A percentile compares a stretch with the other conserved stretches of the same genome.
Evolutionary conservation across 148 eudicot genomes (phyloP).

Genomic region (Simmondsia chinensis): DNA sequence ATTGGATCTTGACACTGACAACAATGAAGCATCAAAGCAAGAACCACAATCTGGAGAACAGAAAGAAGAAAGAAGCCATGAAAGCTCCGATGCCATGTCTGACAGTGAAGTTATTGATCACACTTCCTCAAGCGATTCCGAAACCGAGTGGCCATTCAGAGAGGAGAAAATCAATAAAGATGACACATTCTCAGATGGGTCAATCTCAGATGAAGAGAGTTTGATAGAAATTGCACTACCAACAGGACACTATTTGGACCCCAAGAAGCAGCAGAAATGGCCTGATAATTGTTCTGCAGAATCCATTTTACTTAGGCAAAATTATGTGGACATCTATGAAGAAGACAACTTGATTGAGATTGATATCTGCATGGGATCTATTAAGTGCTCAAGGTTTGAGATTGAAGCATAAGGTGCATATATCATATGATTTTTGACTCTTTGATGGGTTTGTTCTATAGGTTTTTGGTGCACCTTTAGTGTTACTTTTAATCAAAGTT

Average conservation of each 20-base stretch:
- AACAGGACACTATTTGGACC: conserved; percentile 42
- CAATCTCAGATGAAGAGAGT: conserved; percentile 89
- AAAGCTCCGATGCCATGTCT: conserved; percentile 28
- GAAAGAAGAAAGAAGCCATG: conserved; percentile 2
- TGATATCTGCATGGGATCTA: conserved; percentile 77
- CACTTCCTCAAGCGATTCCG: conserved; percentile 35
- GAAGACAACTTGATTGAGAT: conserved; percentile 88
- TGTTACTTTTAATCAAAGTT: no score
- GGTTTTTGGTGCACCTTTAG: no score
- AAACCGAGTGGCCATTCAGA: conserved; percentile 33
- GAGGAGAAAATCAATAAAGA: conserved; percentile 6
- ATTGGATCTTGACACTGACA: not conserved
- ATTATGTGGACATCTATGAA: conserved; percentile 42
- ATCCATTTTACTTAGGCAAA: conserved; percentile 20
- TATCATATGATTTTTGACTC: no score
- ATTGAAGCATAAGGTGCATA: conserved; percentile 41
- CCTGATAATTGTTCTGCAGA: conserved; percentile 19
- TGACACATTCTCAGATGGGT: conserved; percentile 36
- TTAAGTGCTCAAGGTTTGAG: conserved; percentile 73
- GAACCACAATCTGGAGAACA: not conserved
- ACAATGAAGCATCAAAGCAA: not conserved
- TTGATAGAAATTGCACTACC: conserved; percentile 76
- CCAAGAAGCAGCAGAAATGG: conserved; percentile 23
- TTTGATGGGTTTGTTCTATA: no score
- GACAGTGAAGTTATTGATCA: conserved; percentile 47